Evolutionary conservation across 345 rosid genomes (phyloP).

Genomic region (Anastatica hierochuntica): DNA sequence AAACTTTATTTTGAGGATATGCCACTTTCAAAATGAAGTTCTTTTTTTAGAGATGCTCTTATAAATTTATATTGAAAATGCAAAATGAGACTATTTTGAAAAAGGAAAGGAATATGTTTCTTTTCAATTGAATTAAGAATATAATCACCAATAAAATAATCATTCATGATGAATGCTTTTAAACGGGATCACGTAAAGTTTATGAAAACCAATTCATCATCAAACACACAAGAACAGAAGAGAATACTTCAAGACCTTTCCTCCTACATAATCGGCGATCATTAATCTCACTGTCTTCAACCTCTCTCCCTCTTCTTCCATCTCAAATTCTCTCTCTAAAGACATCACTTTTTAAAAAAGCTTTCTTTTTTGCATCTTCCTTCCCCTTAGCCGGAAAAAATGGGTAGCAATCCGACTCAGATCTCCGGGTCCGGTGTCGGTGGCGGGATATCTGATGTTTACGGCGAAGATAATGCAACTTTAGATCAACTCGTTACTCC

Average conservation of each 20-base stretch:
- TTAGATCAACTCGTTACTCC: conserved; percentile 30
- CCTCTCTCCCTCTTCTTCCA: neutral
- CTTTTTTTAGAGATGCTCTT: too few relatives aligned
- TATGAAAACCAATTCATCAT: too few relatives aligned
- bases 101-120: too few relatives aligned
- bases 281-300: conserved; percentile 11
- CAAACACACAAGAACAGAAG: too few relatives aligned
- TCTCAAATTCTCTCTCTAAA: neutral
- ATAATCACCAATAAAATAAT: too few relatives aligned
- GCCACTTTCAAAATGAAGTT: too few relatives aligned
- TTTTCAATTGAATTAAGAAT: too few relatives aligned
- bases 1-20: too few relatives aligned
- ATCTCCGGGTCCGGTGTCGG: conserved; percentile 26
- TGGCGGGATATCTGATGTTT: conserved; percentile 19
- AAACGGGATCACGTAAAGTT: too few relatives aligned
- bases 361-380: neutral
- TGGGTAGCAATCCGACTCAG: neutral
- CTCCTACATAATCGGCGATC: neutral
- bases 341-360: neutral
- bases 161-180: too few relatives aligned
- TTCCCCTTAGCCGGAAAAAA: neutral
- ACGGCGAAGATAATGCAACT: conserved; percentile 25
- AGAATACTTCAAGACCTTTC: conserved; percentile 13
- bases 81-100: too few relatives aligned
- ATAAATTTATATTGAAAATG: too few relatives aligned